Base-by-base conservation (phyloP, 805 yeast genomes). In the Candida nanaspora region DNA sequence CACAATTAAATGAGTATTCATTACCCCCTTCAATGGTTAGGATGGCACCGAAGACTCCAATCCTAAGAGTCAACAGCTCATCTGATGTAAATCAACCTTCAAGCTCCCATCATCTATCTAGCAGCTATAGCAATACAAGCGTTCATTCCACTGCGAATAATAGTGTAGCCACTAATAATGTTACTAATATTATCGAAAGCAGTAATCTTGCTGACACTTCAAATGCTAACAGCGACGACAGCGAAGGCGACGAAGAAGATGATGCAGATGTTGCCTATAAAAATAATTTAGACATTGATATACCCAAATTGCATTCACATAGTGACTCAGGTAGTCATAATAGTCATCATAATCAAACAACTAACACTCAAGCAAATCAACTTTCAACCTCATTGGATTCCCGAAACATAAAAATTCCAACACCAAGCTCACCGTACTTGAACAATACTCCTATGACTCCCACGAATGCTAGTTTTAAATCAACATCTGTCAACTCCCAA, bases 21-120 rank as follows among this genome's bases (percentile, higher is more conserved):
- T 19, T 37, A 25, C 65, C 63, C 6, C 63, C 65, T 11, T 59
- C 63, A 23, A 60, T 60, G 65, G 56, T 53, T 5, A 46, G 52
- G 23, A 44, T 60, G 45, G 55, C 57, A 18, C 63, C 65, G 1
- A 60, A 54, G 42, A 51, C 63, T 3, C 65, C 65, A 7, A 60
- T 60, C 29, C 42, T 60, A 15, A 50, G 61, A 38, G 47, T 56
- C 47, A 56, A 59, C 29, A 56, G 63, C 6, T 47, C 63, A 6
- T 47, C 61, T 5, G 38, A 36, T 36, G n/a, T 36, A 6, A 23
- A 26, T 33, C 7, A 18, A 19, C 16, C 14, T 18, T 29, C 32
- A 29, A 29, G 6, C 32, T 7, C 16, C n/a, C n/a, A n/a, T n/a
- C n/a, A n/a, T n/a, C n/a, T n/a, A n/a, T n/a, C n/a, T n/a, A n/a